Conservation (phyloP, 345 rosid species). For the Kandelia obovata region DNA sequence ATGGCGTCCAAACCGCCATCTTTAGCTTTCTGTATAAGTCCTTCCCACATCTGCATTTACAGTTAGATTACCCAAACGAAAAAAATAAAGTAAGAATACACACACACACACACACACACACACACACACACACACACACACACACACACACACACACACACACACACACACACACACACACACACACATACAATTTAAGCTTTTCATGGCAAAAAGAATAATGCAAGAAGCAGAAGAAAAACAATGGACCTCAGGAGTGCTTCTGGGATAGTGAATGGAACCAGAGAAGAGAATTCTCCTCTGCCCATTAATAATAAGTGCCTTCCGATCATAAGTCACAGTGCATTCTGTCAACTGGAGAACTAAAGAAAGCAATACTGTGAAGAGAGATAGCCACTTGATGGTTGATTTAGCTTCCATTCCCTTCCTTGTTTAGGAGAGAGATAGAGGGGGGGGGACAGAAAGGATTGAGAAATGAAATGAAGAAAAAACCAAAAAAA, state of each 20-base stretch:
- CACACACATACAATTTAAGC: neutral
- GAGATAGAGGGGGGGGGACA: conserved; percentile 8
- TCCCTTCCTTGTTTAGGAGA: neutral
- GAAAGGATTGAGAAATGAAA: neutral
- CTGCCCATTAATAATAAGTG: conserved; percentile 50
- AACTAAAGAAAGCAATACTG: conserved; percentile 19
- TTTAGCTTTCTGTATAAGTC: conserved; percentile 29
- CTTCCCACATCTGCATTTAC: conserved; percentile 33
- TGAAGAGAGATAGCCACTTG: conserved; percentile 26
- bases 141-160: neutral
- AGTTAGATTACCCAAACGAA: neutral
- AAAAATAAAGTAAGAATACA: neutral
- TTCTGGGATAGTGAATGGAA: conserved; percentile 76
- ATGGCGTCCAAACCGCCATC: conserved; percentile 28
- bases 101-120: neutral
- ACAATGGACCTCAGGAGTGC: conserved; percentile 43
- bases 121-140: neutral
- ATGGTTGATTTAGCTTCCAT: conserved; percentile 38
- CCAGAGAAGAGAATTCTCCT: conserved; percentile 62
- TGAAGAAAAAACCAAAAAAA: neutral
- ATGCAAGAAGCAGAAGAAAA: neutral
- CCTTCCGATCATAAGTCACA: conserved; percentile 49
- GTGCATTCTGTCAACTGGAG: conserved; percentile 25
- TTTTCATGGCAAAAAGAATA: neutral
- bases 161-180: neutral